Conservation (phyloP, 768 basidiomycete genomes). For the Lactarius vividus region DNA sequence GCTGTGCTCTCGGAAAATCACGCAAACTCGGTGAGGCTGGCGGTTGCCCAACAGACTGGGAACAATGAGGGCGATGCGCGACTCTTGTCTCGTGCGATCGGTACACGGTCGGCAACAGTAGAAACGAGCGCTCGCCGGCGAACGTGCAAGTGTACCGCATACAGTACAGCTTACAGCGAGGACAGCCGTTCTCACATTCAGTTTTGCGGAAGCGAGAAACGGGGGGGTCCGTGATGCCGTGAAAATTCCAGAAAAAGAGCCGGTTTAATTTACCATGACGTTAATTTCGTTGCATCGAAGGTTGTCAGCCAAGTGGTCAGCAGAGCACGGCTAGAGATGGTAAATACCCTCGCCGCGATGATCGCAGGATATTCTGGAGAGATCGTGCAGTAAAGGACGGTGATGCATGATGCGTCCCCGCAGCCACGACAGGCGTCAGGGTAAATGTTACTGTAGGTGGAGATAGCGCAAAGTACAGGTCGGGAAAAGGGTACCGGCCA, state of each 20-base stretch:
- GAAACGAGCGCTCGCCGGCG: not conserved
- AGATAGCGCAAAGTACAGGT: not conserved
- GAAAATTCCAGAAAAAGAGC: not conserved
- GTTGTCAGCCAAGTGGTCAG: not conserved
- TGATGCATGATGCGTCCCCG: not conserved
- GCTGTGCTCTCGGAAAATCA: not conserved
- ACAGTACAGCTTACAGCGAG: not conserved
- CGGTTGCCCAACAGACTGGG: not conserved
- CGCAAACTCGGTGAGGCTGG: not conserved
- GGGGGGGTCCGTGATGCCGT: not conserved
- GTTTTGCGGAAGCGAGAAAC: not conserved
- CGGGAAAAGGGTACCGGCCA: not conserved
- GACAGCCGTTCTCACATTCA: not conserved
- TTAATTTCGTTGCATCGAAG: slow-evolving; percentile 1
- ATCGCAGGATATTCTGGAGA: not conserved
- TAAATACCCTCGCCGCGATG: not conserved
- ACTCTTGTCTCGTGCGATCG: not conserved
- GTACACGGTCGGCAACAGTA: not conserved
- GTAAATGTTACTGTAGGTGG: not conserved
- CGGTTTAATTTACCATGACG: not conserved
- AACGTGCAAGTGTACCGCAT: not conserved
- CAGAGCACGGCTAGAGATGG: not conserved
- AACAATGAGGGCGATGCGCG: not conserved
- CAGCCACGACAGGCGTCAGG: not conserved
- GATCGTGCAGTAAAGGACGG: not conserved